phyloP scores from a whole-genome alignment of 2,329 filamentous ascomycete genomes.

The Simplicillium aogashimaense region DNA sequence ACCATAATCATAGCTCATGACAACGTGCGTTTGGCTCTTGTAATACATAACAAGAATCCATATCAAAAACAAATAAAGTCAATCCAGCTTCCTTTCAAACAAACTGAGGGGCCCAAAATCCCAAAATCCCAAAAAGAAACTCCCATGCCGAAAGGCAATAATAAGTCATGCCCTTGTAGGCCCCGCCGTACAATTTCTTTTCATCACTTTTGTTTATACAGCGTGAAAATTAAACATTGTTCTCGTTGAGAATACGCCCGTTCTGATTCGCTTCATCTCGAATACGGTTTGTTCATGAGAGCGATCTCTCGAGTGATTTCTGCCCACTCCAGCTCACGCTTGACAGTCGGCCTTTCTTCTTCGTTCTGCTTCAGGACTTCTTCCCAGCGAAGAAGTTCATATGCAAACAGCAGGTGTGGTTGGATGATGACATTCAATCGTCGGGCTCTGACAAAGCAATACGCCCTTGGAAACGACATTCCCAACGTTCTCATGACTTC shows the following conservation, averaged over 20 bases:
- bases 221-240: too few species aligned
- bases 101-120: too few species aligned
- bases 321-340: conserved; percentile 82
- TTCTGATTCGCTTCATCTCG: conserved; percentile 37
- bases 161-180: too few species aligned
- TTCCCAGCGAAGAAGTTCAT: conserved; percentile 95
- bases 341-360: conserved; percentile 33
- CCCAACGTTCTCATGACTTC: conserved; percentile 82
- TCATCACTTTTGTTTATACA: too few species aligned
- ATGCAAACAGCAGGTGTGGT: conserved; percentile 87
- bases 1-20: too few species aligned
- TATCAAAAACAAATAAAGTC: too few species aligned
- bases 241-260: background rate
- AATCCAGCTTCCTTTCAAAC: too few species aligned
- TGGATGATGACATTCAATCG: conserved; percentile 97
- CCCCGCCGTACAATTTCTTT: too few species aligned
- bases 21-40: too few species aligned
- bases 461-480: conserved; percentile 82
- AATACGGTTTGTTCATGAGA: conserved; percentile 91
- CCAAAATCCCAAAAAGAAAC: too few species aligned
- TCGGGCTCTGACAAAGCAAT: conserved; percentile 90
- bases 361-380: conserved; percentile 55
- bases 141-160: too few species aligned
- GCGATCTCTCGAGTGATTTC: conserved; percentile 85
- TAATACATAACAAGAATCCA: too few species aligned